phyloP scores from a whole-genome alignment of 768 basidiomycete genomes.

The Royoungia palumana region DNA sequence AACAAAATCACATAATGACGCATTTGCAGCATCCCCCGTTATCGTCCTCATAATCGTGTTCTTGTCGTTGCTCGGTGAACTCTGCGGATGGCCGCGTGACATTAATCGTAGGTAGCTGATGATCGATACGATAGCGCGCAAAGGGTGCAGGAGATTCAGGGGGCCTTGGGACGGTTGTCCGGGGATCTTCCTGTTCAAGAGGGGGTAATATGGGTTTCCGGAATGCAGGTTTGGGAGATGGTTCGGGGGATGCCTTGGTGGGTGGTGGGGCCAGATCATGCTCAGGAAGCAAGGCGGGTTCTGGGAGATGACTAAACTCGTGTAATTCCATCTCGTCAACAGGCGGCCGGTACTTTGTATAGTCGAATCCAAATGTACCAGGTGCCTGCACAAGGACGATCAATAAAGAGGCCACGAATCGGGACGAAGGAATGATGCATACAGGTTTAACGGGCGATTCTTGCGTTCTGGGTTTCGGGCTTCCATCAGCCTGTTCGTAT shows the following conservation, averaged over 20 bases:
- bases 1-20: conserved; percentile 68
- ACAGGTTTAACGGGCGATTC: conserved; percentile 55
- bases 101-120: conserved; percentile 31
- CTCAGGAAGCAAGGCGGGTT: conserved; percentile 18
- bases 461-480: conserved; percentile 48
- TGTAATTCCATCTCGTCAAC: conserved; percentile 57
- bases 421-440: conserved; percentile 26
- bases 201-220: conserved; percentile 12
- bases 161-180: conserved; percentile 21
- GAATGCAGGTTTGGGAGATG: conserved; percentile 4
- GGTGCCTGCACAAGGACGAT: conserved; percentile 51
- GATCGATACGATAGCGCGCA: conserved; percentile 44
- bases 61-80: conserved; percentile 24
- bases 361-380: conserved; percentile 79
- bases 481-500: conserved; percentile 69
- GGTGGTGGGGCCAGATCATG: background rate
- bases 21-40: conserved; percentile 71
- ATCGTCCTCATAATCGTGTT: conserved; percentile 44
- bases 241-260: conserved; percentile 1
- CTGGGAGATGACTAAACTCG: conserved; percentile 55
- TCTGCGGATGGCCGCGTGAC: conserved; percentile 32
- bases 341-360: conserved; percentile 61
- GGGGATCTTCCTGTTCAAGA: conserved; percentile 25
- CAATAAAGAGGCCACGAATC: background rate
- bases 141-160: conserved; percentile 62